A percentile compares a stretch with the other conserved stretches of the same genome.
Conservation (phyloP, 352 stramenopile genomes). For the Phytopythium aichiense region DNA sequence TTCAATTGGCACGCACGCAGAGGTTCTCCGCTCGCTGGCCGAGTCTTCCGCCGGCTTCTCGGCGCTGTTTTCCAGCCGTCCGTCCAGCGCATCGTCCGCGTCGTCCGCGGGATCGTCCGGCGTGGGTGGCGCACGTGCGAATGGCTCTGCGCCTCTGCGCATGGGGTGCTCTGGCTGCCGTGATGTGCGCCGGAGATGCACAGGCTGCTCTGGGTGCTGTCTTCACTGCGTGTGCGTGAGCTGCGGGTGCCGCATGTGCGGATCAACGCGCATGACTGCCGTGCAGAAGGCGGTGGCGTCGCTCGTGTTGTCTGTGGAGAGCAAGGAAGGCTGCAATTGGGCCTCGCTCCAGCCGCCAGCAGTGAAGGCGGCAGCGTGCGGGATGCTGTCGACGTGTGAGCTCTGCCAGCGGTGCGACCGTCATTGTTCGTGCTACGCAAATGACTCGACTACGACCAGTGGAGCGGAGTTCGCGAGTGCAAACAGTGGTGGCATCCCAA, state of each 20-base stretch:
- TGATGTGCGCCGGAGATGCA: conserved; percentile 55
- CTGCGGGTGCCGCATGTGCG: conserved; percentile 75
- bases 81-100: neutral
- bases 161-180: conserved; percentile 65
- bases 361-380: conserved; percentile 17
- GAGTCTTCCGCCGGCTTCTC: neutral
- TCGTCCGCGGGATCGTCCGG: neutral
- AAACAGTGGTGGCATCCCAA: neutral
- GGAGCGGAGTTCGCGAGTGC: neutral
- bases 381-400: conserved; percentile 32
- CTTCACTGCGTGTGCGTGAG: conserved; percentile 67
- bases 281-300: conserved; percentile 61
- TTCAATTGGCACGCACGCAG: neutral
- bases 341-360: conserved; percentile 8
- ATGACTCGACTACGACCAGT: neutral
- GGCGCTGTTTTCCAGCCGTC: conserved; percentile 1
- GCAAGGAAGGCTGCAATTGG: conserved; percentile 60
- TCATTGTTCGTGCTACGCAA: conserved; percentile 33
- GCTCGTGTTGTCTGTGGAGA: conserved; percentile 55
- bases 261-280: conserved; percentile 39
- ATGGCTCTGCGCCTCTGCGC: conserved; percentile 30
- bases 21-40: conserved; percentile 1
- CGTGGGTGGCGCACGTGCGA: neutral
- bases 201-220: conserved; percentile 57
- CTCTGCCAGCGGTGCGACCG: conserved; percentile 33